phyloP scores from a whole-genome alignment of 805 yeast species.

The Dipodascopsis uninucleata region DNA sequence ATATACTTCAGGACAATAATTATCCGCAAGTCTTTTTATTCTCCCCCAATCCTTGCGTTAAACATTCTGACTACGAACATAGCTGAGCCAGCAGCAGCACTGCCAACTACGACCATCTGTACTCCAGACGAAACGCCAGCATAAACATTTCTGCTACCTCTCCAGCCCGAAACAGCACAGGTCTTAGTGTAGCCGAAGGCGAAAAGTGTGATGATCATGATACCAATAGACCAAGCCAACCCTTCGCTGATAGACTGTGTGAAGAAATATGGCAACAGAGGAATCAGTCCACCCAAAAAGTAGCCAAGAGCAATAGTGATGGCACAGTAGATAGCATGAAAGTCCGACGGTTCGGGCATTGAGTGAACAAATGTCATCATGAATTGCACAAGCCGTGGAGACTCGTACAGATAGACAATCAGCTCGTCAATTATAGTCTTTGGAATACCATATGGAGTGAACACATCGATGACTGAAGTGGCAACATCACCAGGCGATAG shows the following conservation, averaged over 20 bases:
- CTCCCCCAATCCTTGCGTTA: too few species aligned
- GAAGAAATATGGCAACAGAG: slow-evolving; percentile 87
- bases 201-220: slow-evolving; percentile 83
- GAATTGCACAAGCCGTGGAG: slow-evolving; percentile 81
- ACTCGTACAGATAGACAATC: slow-evolving; percentile 70
- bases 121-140: slow-evolving; percentile 66
- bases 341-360: slow-evolving; percentile 92
- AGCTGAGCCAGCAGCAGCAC: slow-evolving; percentile 96
- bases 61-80: too few species aligned
- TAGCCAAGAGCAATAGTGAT: slow-evolving; percentile 85
- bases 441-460: slow-evolving; percentile 63
- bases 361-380: slow-evolving; percentile 80
- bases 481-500: too few species aligned
- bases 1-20: too few species aligned
- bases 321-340: slow-evolving; percentile 83
- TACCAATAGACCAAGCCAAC: slow-evolving; percentile 63
- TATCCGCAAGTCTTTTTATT: too few species aligned
- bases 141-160: slow-evolving; percentile 41
- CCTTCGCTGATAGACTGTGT: slow-evolving; percentile 72
- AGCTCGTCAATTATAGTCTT: slow-evolving; percentile 72
- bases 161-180: slow-evolving; percentile 76
- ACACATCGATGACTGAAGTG: slow-evolving; percentile 76
- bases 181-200: slow-evolving; percentile 85
- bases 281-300: slow-evolving; percentile 89
- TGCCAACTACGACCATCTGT: slow-evolving; percentile 93